Evolutionary conservation across 768 basidiomycete genomes (phyloP).

Genomic region (Trametopsis cervina): DNA sequence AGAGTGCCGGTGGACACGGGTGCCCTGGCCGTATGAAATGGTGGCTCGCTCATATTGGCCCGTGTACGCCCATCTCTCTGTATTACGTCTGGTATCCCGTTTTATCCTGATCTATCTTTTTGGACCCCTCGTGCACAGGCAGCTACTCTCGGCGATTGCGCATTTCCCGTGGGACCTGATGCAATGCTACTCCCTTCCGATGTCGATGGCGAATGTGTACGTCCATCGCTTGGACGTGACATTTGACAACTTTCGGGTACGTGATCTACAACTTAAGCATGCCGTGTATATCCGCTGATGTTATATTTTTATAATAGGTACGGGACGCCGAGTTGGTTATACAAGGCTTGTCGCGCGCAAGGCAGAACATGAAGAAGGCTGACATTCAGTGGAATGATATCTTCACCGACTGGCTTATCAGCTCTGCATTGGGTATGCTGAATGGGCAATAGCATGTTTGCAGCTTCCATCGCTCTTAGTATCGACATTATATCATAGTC

Average conservation of each 20-base stretch:
- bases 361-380: conserved; percentile 13
- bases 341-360: conserved; percentile 20
- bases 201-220: conserved; percentile 29
- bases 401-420: conserved; percentile 14
- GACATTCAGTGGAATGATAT: conserved; percentile 18
- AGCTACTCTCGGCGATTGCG: conserved; percentile 17
- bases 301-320: conserved; percentile 16
- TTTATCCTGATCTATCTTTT: not conserved
- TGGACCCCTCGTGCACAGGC: conserved; percentile 9
- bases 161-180: conserved; percentile 27
- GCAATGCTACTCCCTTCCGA: conserved; percentile 25
- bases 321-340: conserved; percentile 35
- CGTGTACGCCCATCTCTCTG: conserved; percentile 6
- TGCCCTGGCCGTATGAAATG: conserved; percentile 21
- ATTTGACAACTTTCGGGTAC: conserved; percentile 33
- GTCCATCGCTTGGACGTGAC: conserved; percentile 31
- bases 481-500: no score
- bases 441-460: not conserved
- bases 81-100: not conserved
- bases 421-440: conserved; percentile 1
- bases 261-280: not conserved
- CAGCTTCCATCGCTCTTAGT: no score
- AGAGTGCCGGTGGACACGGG: conserved; percentile 30
- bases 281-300: not conserved
- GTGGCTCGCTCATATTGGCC: conserved; percentile 9